Percentiles rank a stretch among this genome's conserved stretches.
phyloP scores from a whole-genome alignment of 345 rosid species.

The Turnera subulata region DNA sequence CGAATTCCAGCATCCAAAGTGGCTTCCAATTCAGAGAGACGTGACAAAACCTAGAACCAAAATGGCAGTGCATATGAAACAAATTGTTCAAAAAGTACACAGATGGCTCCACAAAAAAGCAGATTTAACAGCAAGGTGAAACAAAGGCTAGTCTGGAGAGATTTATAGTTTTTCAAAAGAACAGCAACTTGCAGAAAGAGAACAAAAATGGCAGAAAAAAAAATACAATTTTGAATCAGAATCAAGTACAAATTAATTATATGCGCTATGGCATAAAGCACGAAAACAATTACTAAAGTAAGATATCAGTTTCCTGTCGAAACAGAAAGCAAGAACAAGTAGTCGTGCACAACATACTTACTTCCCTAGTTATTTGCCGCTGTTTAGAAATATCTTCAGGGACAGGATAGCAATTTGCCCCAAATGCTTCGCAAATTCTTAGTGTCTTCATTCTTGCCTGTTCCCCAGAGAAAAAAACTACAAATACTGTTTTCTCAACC shows the following conservation, averaged over 20 bases:
- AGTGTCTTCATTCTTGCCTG: constrained; percentile 83
- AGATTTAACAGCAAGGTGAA: no score
- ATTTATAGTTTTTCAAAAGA: no score
- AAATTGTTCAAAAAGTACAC: no score
- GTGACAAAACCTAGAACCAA: constrained; percentile 63
- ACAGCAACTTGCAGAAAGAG: neutral
- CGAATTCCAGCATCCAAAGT: constrained; percentile 85
- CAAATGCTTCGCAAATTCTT: constrained; percentile 96
- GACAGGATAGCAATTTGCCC: constrained; percentile 91
- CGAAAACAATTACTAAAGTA: no score
- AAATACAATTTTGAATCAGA: no score
- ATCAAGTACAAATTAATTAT: no score
- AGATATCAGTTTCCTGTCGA: no score
- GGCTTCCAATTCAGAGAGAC: constrained; percentile 89
- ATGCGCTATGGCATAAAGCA: no score
- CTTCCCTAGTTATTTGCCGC: constrained; percentile 88
- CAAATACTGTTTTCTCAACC: constrained; percentile 86
- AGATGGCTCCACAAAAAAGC: no score
- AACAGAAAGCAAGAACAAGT: no score
- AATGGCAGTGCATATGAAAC: constrained; percentile 1
- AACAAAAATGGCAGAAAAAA: neutral
- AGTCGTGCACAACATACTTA: constrained; percentile 39
- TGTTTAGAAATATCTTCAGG: constrained; percentile 87
- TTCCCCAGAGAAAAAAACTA: constrained; percentile 96
- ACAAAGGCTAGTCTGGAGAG: no score